Evolutionary conservation across 768 basidiomycete species (phyloP), one percentile per base, ranked within the genome.

Genomic region (Mycena epipterygia): DNA sequence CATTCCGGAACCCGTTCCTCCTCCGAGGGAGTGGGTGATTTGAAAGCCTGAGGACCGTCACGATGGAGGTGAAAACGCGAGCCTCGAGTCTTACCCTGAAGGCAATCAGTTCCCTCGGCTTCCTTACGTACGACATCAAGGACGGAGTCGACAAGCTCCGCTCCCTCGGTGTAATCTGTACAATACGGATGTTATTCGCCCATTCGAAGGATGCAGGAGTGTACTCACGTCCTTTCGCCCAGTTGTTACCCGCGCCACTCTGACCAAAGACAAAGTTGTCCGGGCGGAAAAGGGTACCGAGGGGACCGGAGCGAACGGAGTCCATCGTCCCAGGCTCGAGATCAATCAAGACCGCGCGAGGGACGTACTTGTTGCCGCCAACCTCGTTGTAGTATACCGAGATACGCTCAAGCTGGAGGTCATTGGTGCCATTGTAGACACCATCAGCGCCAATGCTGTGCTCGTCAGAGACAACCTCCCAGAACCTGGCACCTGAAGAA

Each of bases 1-100:
- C 97, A 99, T 99, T 85, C 98, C 98, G 75, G 98, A 95, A 86
- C 98, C 98, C 76, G 98, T 99, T 83, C 97, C 98, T 85, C 98
- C 98, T 85, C 98, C 97, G 74, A 97, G 90, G 32, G 96, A 99
- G 87, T 98, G 97, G 70, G 97, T 97, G 82, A 99, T 95, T 84
- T 99, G 97, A 93, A 99, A 99, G 73, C 97, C 94, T 95, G 68
- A 70, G 68, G 17, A 52, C 39, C 12, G 56, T 68, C 46, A 70
- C 53, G 67, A 37, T 52, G 30, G 35, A 42, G 39, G 48, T 25
- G 13, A 33, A 19, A 27, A 39, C 14, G 30, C 61, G 62, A 27
- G 78, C n/a, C n/a, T n/a, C n/a, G 23, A 44, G 23, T 48, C 87
- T 41, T 37, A 93, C 94, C 98, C 84, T 99, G 98, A 41, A 99